Conservation (phyloP, 441 rosid species). For the Heliophila coronopifolia region DNA sequence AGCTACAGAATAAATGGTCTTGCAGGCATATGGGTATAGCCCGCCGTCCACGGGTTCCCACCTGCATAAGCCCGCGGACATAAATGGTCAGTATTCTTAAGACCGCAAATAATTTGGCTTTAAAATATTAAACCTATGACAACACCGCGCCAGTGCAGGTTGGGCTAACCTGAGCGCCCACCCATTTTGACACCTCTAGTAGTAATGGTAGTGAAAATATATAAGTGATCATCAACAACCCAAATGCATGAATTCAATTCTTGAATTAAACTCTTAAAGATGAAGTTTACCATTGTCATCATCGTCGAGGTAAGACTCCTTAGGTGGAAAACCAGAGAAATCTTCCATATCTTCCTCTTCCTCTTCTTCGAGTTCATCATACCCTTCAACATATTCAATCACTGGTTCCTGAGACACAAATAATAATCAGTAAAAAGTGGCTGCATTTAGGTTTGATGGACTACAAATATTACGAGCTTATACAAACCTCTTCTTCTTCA, state of each 20-base stretch:
- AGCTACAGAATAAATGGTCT: too few relatives aligned
- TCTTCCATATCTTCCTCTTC: constrained; percentile 82
- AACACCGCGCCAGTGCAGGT: too few relatives aligned
- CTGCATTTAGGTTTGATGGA: background rate
- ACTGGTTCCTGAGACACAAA: constrained; percentile 41
- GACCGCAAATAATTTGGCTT: too few relatives aligned
- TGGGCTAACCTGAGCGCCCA: too few relatives aligned
- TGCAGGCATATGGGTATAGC: too few relatives aligned
- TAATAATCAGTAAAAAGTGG: background rate
- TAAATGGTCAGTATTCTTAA: too few relatives aligned
- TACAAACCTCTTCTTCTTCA: constrained; percentile 34
- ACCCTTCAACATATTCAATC: constrained; percentile 60
- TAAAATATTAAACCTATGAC: too few relatives aligned
- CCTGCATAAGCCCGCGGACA: too few relatives aligned
- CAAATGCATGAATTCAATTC: background rate
- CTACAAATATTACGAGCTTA: background rate
- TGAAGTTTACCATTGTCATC: constrained; percentile 32
- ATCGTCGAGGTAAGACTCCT: constrained; percentile 22
- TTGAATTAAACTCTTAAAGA: background rate
- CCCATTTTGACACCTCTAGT: too few relatives aligned
- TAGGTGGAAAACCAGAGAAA: constrained; percentile 36
- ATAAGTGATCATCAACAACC: background rate
- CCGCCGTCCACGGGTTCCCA: too few relatives aligned
- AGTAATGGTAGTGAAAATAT: too few relatives aligned
- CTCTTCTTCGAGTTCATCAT: constrained; percentile 62